Percentiles rank a stretch among this genome's conserved stretches.
Conservation (phyloP, 164 flowering plant genomes). For the Berberis thunbergii region DNA sequence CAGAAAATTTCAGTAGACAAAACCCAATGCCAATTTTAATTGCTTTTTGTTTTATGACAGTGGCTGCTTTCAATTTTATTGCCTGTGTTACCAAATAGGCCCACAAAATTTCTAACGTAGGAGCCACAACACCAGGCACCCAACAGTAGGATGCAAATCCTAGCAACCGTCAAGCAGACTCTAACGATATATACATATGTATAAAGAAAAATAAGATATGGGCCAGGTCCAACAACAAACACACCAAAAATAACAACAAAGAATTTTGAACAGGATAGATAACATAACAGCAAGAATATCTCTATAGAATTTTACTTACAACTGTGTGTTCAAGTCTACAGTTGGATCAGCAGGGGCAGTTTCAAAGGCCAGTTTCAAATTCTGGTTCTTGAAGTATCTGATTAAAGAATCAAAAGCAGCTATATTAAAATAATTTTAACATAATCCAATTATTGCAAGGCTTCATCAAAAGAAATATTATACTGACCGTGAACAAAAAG, state of each 20-base stretch:
- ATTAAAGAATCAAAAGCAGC: not conserved
- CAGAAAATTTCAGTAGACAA: too few relatives aligned
- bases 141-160: too few relatives aligned
- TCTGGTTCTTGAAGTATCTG: constrained; percentile 60
- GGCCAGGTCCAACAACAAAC: not conserved
- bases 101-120: too few relatives aligned
- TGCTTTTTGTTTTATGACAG: too few relatives aligned
- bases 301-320: constrained; percentile 40
- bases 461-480: not conserved
- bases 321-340: constrained; percentile 79
- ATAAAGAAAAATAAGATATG: too few relatives aligned
- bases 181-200: too few relatives aligned
- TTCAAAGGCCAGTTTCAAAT: constrained; percentile 64
- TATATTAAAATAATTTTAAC: not conserved
- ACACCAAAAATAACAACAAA: constrained; percentile 3
- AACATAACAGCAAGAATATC: not conserved
- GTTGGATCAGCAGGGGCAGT: constrained; percentile 95
- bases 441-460: not conserved
- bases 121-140: too few relatives aligned
- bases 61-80: too few relatives aligned
- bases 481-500: constrained; percentile 64
- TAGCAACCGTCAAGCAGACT: too few relatives aligned
- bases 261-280: not conserved
- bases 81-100: too few relatives aligned
- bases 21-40: too few relatives aligned